Base-by-base conservation (phyloP, 192 early-diverging fungal species). In the Coemansia javaensis region DNA sequence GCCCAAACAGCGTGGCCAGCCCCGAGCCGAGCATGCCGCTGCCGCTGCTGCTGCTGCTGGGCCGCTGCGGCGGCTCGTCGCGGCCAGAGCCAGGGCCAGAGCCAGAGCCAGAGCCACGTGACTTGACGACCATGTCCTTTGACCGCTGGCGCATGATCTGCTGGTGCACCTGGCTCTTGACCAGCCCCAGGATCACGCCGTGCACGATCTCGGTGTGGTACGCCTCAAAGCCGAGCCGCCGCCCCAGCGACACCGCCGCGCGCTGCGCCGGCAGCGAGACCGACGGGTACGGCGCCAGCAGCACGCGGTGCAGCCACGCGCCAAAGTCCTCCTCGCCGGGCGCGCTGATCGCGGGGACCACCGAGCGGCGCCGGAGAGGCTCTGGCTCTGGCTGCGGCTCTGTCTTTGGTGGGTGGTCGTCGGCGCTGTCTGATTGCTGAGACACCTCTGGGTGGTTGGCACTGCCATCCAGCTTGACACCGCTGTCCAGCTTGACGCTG, bases 171-270 rank as follows among this genome's bases (percentile, higher is more conserved):
- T 48, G 47, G 30, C 59, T 55, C 40, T 63, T 56, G 53, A 60
- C 63, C 27, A 77, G 66, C 13, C 63, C 56, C 8, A 77, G 57
- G 7, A 77, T 40, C 7, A 69, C 66, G 47, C 62, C 62, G 20
- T 77, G 74, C 5, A 77, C 66, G 3, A 77, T 69, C n/a, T 66
- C 59, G 14, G 74, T 77, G 48, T 77, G 74, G 55, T 44, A 77
- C 20, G 28, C 25, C 0, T 62, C 66, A 27, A 77, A 77, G 11
- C 23, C 18, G 46, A 77, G 60, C 36, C 40, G 50, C 33, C 41
- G 43, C 2, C 74, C 66, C 11, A 77, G 55, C 30, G 30, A 38
- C 4, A 77, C 66, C 1, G 53, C 41, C 16, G 74, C 66, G 0
- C 53, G 53, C 62, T 77, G 74, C 50, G 62, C 54, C n/a, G 60